These are phyloP conservation scores for Hemileccinum impolitum DNA, from an alignment of 768 basidiomycete genomes.

Conservation along the genomic window DNA sequence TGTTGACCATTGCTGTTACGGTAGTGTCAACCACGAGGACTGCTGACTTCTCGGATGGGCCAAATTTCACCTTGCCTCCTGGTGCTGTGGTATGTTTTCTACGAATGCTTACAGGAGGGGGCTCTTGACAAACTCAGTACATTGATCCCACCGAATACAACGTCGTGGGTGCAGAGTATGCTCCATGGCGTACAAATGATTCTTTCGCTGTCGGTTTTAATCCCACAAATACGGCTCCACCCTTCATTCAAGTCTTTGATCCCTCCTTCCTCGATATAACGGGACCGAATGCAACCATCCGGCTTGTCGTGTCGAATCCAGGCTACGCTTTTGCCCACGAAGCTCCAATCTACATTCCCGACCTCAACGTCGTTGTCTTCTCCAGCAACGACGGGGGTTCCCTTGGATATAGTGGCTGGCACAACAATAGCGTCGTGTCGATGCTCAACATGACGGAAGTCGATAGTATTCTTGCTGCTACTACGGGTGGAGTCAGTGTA, in stretches of 20 bases:
- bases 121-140: slow-evolving; percentile 32
- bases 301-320: slow-evolving; percentile 57
- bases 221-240: slow-evolving; percentile 54
- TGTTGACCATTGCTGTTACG: slow-evolving; percentile 6
- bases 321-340: slow-evolving; percentile 77
- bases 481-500: slow-evolving; percentile 42
- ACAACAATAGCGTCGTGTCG: slow-evolving; percentile 61
- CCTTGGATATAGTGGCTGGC: slow-evolving; percentile 59
- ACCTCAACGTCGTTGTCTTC: slow-evolving; percentile 69
- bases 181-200: slow-evolving; percentile 35
- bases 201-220: slow-evolving; percentile 48
- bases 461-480: slow-evolving; percentile 39
- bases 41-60: background rate
- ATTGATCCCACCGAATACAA: slow-evolving; percentile 50
- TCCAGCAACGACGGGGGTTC: slow-evolving; percentile 66
- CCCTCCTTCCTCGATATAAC: slow-evolving; percentile 55
- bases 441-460: slow-evolving; percentile 61
- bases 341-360: slow-evolving; percentile 64
- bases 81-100: slow-evolving; percentile 23
- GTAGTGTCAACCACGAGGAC: background rate
- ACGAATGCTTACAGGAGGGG: background rate
- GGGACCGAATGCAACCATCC: slow-evolving; percentile 55
- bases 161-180: slow-evolving; percentile 46
- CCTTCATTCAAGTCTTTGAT: slow-evolving; percentile 60
- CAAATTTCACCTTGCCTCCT: slow-evolving; percentile 12